Conservation (phyloP, 2,329 filamentous ascomycete species). For the Xylariaceae sp. region DNA sequence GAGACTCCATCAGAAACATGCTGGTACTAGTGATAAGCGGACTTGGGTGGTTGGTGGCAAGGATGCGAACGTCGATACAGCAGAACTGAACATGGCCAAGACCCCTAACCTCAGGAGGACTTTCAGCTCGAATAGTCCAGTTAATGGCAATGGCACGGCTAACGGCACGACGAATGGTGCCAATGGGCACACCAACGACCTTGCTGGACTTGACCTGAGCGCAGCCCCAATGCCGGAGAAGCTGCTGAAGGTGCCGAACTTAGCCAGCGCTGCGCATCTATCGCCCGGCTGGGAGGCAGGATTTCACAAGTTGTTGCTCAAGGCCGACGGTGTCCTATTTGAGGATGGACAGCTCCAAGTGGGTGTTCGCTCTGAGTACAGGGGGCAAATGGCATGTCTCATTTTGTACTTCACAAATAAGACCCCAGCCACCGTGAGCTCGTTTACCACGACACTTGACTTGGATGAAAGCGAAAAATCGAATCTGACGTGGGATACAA, state of each 20-base stretch:
- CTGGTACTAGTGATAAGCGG: conserved; percentile 88
- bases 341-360: conserved; percentile 95
- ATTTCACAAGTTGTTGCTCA: conserved; percentile 79
- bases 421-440: conserved; percentile 79
- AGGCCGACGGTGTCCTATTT: conserved; percentile 84
- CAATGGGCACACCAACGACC: conserved; percentile 62
- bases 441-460: conserved; percentile 92
- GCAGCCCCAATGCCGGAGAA: conserved; percentile 60
- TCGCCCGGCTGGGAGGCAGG: conserved; percentile 94
- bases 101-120: conserved; percentile 82
- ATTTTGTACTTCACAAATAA: conserved; percentile 98
- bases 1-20: conserved; percentile 90
- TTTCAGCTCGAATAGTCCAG: conserved; percentile 66
- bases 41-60: conserved; percentile 99
- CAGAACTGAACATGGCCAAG: conserved; percentile 80
- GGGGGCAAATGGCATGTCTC: conserved; percentile 90
- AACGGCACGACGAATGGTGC: conserved; percentile 51
- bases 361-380: conserved; percentile 89
- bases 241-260: conserved; percentile 71
- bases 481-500: conserved; percentile 81
- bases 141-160: conserved; percentile 51
- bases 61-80: conserved; percentile 81
- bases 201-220: conserved; percentile 82
- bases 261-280: conserved; percentile 88
- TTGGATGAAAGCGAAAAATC: conserved; percentile 68